These are phyloP conservation scores for Alternaria longipes DNA, from an alignment of 2,329 filamentous ascomycete genomes.

Conservation along the genomic window DNA sequence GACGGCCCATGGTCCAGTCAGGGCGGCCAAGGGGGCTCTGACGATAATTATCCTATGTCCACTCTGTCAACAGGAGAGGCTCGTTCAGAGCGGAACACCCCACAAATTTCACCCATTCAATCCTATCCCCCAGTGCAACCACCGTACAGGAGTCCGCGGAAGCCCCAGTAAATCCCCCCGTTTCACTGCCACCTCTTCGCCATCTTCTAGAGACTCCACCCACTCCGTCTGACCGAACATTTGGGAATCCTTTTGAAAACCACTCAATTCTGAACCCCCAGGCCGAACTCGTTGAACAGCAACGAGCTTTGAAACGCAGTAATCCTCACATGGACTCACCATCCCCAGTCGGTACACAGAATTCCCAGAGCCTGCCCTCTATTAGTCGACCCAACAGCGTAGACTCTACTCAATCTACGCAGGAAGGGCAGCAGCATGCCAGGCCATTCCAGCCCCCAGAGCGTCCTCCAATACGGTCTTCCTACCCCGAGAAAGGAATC, in stretches of 20 bases:
- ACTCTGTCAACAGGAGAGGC: conserved; percentile 30
- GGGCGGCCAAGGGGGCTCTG: conserved; percentile 43
- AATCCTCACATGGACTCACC: conserved; percentile 57
- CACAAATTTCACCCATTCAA: conserved; percentile 42
- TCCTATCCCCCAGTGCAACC: conserved; percentile 39
- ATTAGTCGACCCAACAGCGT: conserved; percentile 49
- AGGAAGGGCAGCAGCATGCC: conserved; percentile 33
- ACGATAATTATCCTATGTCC: conserved; percentile 44
- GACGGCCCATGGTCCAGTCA: conserved; percentile 49
- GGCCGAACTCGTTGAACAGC: conserved; percentile 44
- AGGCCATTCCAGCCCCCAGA: conserved; percentile 40
- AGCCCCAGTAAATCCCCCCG: conserved; percentile 21
- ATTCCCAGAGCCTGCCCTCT: conserved; percentile 44
- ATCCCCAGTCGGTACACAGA: conserved; percentile 49
- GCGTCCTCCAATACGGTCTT: conserved; percentile 54
- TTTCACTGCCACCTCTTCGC: conserved; percentile 48
- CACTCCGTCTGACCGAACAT: conserved; percentile 41
- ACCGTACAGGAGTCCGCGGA: conserved; percentile 33
- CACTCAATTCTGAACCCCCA: conserved; percentile 59
- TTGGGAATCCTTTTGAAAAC: conserved; percentile 52
- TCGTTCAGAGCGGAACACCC: conserved; percentile 38
- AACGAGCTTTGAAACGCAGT: conserved; percentile 51
- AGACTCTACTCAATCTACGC: conserved; percentile 42
- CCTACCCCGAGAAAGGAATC: conserved; percentile 66
- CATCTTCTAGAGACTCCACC: conserved; percentile 47